phyloP scores from a whole-genome alignment of 495 filamentous ascomycete genomes.

The Rusavskia elegans region DNA sequence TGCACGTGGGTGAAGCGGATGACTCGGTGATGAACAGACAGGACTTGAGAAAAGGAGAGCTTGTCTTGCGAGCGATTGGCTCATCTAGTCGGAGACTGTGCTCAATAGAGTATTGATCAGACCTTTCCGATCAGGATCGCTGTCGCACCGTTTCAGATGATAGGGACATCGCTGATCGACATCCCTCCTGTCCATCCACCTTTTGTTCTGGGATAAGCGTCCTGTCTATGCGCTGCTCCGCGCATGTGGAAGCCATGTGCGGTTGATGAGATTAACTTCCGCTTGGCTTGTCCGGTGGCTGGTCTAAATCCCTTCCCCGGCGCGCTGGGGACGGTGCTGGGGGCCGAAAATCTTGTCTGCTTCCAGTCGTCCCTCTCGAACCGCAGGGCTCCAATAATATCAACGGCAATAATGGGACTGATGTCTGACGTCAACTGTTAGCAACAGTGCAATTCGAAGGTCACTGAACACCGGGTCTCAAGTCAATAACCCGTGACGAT shows the following conservation, averaged over 20 bases:
- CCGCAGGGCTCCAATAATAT: no score
- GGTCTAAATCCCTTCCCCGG: not conserved
- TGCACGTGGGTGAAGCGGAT: not conserved
- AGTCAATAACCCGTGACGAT: no score
- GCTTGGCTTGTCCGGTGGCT: not conserved
- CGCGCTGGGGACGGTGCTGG: not conserved
- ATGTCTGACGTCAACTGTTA: no score
- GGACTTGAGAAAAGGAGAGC: not conserved
- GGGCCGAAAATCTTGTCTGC: not conserved
- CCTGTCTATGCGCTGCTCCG: not conserved
- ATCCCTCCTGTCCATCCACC: not conserved
- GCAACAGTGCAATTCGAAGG: no score
- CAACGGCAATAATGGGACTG: no score
- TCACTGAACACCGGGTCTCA: no score
- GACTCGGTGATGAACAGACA: not conserved
- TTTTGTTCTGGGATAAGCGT: not conserved
- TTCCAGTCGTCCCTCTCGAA: no score
- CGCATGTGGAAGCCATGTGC: slow-evolving; percentile 3
- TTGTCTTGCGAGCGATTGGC: not conserved
- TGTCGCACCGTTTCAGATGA: not conserved
- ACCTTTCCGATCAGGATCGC: not conserved
- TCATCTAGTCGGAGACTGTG: not conserved
- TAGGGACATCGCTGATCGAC: not conserved
- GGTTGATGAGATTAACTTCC: not conserved
- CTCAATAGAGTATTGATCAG: not conserved